phyloP scores from a whole-genome alignment of 2,329 filamentous ascomycete genomes.

The Talaromyces atroroseus region DNA sequence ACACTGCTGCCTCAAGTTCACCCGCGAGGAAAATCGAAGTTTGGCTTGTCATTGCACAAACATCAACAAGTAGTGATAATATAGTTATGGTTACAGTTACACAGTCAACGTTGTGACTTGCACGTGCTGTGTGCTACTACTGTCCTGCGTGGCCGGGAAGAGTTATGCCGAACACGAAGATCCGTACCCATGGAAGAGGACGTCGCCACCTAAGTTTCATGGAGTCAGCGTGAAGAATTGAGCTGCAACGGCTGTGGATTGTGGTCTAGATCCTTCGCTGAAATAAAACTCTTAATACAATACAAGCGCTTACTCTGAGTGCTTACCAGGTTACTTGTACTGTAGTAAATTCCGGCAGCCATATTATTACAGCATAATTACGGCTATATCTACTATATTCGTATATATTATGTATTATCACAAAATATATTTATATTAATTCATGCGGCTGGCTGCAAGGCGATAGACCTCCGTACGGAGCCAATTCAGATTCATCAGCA shows the following conservation, averaged over 20 bases:
- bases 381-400: too few species aligned
- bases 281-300: not conserved
- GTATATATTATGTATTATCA: not conserved
- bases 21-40: too few species aligned
- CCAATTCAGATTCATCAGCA: not conserved
- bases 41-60: too few species aligned
- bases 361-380: not conserved
- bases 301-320: not conserved
- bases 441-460: not conserved
- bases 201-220: not conserved
- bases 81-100: not conserved
- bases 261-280: not conserved
- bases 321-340: not conserved
- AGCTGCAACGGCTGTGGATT: not conserved
- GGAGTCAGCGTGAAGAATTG: not conserved
- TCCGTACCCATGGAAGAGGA: not conserved
- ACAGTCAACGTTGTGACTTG: not conserved
- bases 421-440: not conserved
- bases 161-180: not conserved
- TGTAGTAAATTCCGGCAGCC: not conserved
- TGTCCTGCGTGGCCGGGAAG: not conserved
- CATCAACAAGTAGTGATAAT: not conserved
- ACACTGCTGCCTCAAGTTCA: not conserved
- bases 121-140: not conserved
- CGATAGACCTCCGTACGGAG: not conserved